Conservation (phyloP, 495 filamentous ascomycete genomes). For the Penicillium bialowiezense region DNA sequence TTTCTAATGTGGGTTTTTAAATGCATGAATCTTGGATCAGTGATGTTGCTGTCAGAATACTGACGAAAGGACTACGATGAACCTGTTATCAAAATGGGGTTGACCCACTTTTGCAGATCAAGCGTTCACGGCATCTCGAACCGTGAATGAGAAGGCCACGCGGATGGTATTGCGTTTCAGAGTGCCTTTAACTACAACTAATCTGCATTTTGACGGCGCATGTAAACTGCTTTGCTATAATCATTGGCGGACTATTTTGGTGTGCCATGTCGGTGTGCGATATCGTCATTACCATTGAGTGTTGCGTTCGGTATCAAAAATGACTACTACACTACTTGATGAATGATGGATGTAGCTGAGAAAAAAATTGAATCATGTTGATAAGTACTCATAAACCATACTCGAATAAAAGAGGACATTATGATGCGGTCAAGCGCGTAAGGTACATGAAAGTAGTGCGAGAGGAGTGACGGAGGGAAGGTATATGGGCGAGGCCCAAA, state of each 20-base stretch:
- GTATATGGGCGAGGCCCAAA: background rate
- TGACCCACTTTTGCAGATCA: background rate
- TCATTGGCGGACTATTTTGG: too few relatives aligned
- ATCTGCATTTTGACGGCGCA: too few relatives aligned
- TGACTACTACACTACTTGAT: too few relatives aligned
- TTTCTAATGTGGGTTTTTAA: background rate
- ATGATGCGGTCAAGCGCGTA: background rate
- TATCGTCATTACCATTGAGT: too few relatives aligned
- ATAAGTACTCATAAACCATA: background rate
- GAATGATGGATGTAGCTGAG: too few relatives aligned
- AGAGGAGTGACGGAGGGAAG: constrained; percentile 2
- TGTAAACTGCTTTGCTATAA: too few relatives aligned
- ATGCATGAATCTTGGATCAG: background rate
- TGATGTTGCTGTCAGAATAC: background rate
- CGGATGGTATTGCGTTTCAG: background rate
- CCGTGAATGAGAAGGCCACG: background rate
- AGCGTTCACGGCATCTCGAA: background rate
- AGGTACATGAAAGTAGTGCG: constrained; percentile 10
- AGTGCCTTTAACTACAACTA: too few relatives aligned
- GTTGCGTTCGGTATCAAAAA: too few relatives aligned
- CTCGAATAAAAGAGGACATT: background rate
- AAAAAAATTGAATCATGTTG: background rate
- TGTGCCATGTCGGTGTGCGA: too few relatives aligned
- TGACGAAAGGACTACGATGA: too few relatives aligned
- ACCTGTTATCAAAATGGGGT: background rate